phyloP scores from a whole-genome alignment of 1,284 basidiomycete genomes.

The Anthracocystis walkeri region DNA sequence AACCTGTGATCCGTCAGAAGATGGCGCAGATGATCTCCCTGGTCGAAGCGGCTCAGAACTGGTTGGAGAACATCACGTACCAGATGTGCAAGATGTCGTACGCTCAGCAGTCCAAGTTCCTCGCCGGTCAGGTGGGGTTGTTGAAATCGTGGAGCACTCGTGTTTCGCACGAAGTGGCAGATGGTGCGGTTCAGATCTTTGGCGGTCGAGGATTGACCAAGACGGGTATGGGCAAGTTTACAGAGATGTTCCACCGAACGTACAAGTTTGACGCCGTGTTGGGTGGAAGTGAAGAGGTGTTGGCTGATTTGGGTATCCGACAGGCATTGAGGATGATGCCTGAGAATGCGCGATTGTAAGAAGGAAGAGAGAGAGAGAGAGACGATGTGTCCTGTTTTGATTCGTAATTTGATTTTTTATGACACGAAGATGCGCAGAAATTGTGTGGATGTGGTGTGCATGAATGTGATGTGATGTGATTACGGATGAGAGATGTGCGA shows the following conservation, averaged over 20 bases:
- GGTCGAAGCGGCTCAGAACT: constrained; percentile 83
- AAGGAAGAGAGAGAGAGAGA: not conserved
- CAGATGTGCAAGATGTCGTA: constrained; percentile 87
- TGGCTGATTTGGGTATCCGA: constrained; percentile 73
- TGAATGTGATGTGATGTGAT: not conserved
- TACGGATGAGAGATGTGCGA: not conserved
- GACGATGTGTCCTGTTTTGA: not conserved
- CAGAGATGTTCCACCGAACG: constrained; percentile 73
- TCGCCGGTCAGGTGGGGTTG: constrained; percentile 79
- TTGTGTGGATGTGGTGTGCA: not conserved
- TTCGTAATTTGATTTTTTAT: not conserved
- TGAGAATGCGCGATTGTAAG: constrained; percentile 59
- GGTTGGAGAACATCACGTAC: constrained; percentile 88
- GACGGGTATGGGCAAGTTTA: constrained; percentile 75
- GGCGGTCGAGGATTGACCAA: constrained; percentile 78
- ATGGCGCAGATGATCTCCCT: constrained; percentile 87
- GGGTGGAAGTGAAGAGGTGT: constrained; percentile 71
- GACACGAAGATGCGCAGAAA: not conserved
- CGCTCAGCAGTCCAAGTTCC: constrained; percentile 76
- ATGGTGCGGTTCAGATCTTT: constrained; percentile 82
- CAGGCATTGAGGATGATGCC: constrained; percentile 70
- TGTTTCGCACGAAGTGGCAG: constrained; percentile 73
- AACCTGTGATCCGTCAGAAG: constrained; percentile 86
- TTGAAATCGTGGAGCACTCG: constrained; percentile 74
- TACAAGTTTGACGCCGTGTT: constrained; percentile 79